These are phyloP conservation scores for Ganoderma resinaceum DNA, from an alignment of 1,284 basidiomycete species.

Conservation along the genomic window DNA sequence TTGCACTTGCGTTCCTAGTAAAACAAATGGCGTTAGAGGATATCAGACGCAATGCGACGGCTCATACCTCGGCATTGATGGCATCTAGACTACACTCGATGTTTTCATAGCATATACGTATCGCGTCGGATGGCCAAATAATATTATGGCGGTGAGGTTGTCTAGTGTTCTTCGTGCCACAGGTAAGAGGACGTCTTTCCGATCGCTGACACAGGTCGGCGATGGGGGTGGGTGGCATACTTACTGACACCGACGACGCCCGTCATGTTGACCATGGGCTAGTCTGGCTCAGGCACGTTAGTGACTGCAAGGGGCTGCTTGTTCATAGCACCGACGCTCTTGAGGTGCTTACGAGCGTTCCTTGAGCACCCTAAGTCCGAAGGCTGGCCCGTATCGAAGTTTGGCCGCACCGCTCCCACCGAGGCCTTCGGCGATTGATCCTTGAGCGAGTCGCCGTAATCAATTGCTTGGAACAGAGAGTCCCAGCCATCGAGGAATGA, in stretches of 20 bases:
- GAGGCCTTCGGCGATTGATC: constrained; percentile 33
- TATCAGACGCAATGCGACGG: too few species aligned
- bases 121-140: too few species aligned
- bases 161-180: too few species aligned
- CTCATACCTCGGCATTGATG: too few species aligned
- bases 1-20: not conserved
- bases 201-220: constrained; percentile 61
- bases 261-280: constrained; percentile 28
- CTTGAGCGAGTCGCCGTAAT: too few species aligned
- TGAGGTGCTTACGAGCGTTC: constrained; percentile 11
- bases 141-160: too few species aligned
- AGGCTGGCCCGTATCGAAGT: constrained; percentile 23
- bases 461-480: not conserved
- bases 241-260: constrained; percentile 36
- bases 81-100: too few species aligned
- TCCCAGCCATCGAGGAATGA: too few species aligned
- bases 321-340: not conserved
- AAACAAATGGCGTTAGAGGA: too few species aligned
- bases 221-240: constrained; percentile 37
- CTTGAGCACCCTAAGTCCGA: constrained; percentile 35
- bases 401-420: constrained; percentile 29
- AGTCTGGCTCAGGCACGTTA: constrained; percentile 33
- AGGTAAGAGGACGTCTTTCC: constrained; percentile 41
- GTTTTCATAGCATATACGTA: too few species aligned
- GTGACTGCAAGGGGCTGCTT: constrained; percentile 33